Evolutionary conservation across 495 filamentous ascomycete genomes (phyloP).

Genomic region (Penicillium dipodomyicola): DNA sequence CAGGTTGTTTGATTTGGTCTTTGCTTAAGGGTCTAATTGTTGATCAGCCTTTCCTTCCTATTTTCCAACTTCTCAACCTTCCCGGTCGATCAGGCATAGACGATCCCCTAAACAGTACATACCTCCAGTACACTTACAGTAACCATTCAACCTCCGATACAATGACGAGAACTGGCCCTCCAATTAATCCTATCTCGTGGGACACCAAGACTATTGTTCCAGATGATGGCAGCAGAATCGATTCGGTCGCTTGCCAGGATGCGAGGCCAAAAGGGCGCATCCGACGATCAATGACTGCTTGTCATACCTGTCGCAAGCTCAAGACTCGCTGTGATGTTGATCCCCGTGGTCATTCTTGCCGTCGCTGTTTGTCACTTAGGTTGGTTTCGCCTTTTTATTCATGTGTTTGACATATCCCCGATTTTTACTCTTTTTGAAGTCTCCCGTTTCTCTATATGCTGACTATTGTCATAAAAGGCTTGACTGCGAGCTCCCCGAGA

Average conservation of each 20-base stretch:
- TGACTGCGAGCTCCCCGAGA: conserved; percentile 42
- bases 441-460: conserved; percentile 9
- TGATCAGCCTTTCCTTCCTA: conserved; percentile 14
- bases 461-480: conserved; percentile 26
- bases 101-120: conserved; percentile 11
- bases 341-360: conserved; percentile 42
- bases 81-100: conserved; percentile 11
- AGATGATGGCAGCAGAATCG: conserved; percentile 30
- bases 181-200: conserved; percentile 29
- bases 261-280: conserved; percentile 38
- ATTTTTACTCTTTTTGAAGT: conserved; percentile 2
- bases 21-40: conserved; percentile 18
- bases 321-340: conserved; percentile 44
- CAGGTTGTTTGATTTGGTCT: conserved; percentile 14
- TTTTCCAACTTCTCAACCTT: conserved; percentile 3
- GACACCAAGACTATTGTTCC: conserved; percentile 30
- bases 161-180: conserved; percentile 35
- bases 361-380: conserved; percentile 43
- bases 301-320: conserved; percentile 46
- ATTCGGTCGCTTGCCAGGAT: conserved; percentile 29
- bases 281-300: conserved; percentile 45
- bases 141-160: conserved; percentile 9
- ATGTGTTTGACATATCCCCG: neutral
- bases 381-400: conserved; percentile 14
- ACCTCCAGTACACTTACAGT: neutral